These are phyloP conservation scores for Trametes gibbosa DNA, from an alignment of 768 basidiomycete genomes.

Conservation along the genomic window DNA sequence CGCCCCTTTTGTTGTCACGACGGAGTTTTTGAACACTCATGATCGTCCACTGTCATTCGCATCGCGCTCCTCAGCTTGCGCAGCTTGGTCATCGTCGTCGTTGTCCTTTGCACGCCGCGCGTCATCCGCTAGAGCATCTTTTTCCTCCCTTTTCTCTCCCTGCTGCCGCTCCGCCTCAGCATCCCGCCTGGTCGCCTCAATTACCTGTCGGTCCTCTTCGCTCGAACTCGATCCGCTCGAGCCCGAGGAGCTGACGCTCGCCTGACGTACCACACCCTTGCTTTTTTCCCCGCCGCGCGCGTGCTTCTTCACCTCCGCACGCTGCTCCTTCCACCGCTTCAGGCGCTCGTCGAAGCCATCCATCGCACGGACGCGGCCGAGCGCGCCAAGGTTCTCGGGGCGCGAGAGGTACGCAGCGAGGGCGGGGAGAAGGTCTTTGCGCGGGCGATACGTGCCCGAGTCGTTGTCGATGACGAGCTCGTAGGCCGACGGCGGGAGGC, in stretches of 20 bases:
- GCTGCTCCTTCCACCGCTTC: conserved; percentile 33
- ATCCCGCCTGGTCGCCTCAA: conserved; percentile 7
- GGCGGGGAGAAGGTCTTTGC: conserved; percentile 36
- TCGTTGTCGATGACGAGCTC: conserved; percentile 49
- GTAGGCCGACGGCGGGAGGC: conserved; percentile 28
- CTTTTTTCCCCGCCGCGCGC: conserved; percentile 9
- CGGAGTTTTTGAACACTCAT: no score
- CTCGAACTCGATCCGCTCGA: conserved; percentile 16
- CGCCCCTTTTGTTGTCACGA: no score
- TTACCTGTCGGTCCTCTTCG: conserved; percentile 8
- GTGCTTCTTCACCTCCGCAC: conserved; percentile 31
- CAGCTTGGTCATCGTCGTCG: conserved; percentile 20
- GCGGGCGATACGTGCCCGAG: conserved; percentile 45
- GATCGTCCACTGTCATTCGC: no score
- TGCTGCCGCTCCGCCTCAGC: conserved; percentile 6
- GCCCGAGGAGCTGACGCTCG: conserved; percentile 9
- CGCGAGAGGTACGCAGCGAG: conserved; percentile 36
- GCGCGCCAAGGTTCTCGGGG: conserved; percentile 34
- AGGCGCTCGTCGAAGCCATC: conserved; percentile 39
- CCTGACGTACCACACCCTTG: conserved; percentile 10
- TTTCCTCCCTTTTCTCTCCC: background rate
- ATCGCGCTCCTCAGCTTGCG: conserved; percentile 18
- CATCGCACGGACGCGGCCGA: conserved; percentile 37
- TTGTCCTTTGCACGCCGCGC: conserved; percentile 23
- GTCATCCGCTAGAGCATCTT: conserved; percentile 17